Evolutionary conservation across 164 flowering plant genomes (phyloP), one percentile per base, ranked within the genome.

Genomic region (Nymphaea colorata): DNA sequence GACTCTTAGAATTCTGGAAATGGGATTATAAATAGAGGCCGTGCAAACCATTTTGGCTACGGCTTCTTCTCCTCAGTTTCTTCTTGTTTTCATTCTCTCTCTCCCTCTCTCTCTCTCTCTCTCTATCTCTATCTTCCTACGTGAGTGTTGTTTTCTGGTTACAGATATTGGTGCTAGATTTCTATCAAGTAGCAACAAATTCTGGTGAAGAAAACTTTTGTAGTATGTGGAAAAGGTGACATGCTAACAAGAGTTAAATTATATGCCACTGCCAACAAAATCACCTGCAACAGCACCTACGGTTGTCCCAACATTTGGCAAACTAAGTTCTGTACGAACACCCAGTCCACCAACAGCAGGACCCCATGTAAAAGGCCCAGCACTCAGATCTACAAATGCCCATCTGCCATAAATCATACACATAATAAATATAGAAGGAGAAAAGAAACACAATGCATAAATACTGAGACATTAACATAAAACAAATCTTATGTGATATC

Each of bases 281-380:
- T 8, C 76, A 94, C 99, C 99, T 86, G 83, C 73, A 73, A 90
- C 89, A 10, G 96, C 90, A 76, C 98, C 98, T 69, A 91, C 86
- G 47, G 98, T 94, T 76, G 82, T 90, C 63, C 76, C 81, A 68
- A 94, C 96, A 81, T 87, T 94, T 65, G 99, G 99, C 63, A 91
- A 79, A 71, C 93, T 94, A 62, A 77, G 76, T 71, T 90, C 93
- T 41, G 96, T 94, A 44, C 98, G 95, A 45, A 94, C 99, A 78
- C 99, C 99, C 82, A 90, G 96, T 69, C 99, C 99, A 68, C 99
- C 99, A 75, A 94, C 99, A 71, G 96, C 89, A 76, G 99, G 99
- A 5, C 98, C 99, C 99, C 99, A 94, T 6, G 96, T 78, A 72
- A 94, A 94, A 71, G 99, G 99, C 61, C 99, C 99, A 16, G 99